These are phyloP conservation scores for Gaeumannomyces tritici DNA, from an alignment of 2,329 filamentous ascomycete genomes.

Conservation along the genomic window DNA sequence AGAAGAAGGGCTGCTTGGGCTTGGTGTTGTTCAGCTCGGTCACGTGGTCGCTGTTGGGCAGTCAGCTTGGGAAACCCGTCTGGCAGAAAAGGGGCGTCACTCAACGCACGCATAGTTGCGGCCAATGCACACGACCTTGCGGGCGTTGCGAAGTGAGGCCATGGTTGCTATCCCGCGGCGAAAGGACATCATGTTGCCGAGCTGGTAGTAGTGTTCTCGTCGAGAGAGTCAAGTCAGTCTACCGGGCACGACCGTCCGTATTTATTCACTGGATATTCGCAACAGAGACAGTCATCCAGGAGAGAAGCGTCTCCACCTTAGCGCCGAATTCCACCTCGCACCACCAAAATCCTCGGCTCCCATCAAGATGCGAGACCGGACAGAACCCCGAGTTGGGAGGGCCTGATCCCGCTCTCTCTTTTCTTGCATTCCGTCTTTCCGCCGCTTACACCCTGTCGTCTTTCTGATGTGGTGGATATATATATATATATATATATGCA, in stretches of 20 bases:
- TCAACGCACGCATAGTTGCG: slow-evolving; percentile 79
- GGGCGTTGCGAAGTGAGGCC: slow-evolving; percentile 33
- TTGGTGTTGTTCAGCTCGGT: slow-evolving; percentile 78
- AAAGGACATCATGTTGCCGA: slow-evolving; percentile 6
- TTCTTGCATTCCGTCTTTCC: no score
- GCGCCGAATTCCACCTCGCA: background rate
- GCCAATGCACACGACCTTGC: slow-evolving; percentile 76
- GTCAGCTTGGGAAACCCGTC: background rate
- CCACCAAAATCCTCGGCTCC: background rate
- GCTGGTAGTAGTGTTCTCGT: background rate
- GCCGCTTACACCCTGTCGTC: background rate
- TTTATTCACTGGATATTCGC: background rate
- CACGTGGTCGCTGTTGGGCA: slow-evolving; percentile 66
- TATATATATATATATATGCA: no score
- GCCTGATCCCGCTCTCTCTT: no score
- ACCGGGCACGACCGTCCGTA: background rate
- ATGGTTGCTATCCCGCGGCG: slow-evolving; percentile 22
- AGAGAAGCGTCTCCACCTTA: background rate
- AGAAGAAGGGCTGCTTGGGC: slow-evolving; percentile 97
- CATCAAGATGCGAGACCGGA: background rate
- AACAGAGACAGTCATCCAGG: no score
- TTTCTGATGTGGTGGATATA: background rate
- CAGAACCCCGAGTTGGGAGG: background rate
- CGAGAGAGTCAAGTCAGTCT: background rate
- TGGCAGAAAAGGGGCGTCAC: background rate